A percentile compares a stretch with the other conserved stretches of the same genome.
Conservation (phyloP, 306 rosid species). For the Quercus alba region DNA sequence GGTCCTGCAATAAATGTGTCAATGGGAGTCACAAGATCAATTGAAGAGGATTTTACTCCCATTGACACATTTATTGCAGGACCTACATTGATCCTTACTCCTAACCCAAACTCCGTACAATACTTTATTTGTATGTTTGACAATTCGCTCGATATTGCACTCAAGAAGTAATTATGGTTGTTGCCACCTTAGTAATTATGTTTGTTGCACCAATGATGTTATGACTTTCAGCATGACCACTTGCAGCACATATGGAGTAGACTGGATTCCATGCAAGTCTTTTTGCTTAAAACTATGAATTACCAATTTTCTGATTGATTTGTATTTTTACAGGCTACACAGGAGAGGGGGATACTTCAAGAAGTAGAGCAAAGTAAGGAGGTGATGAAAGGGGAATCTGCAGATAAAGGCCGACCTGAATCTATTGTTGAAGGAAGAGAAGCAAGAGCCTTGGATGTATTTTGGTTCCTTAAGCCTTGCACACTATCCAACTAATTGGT, state of each 20-base stretch:
- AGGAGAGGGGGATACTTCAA: constrained; percentile 67
- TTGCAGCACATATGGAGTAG: neutral
- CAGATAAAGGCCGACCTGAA: constrained; percentile 39
- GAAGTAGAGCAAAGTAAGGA: constrained; percentile 52
- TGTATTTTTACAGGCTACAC: neutral
- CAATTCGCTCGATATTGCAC: too few species aligned
- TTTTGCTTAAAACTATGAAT: neutral
- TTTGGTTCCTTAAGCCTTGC: constrained; percentile 99
- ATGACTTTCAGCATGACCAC: too few species aligned
- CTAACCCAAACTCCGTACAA: too few species aligned
- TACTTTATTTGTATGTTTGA: too few species aligned
- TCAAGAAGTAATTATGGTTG: too few species aligned
- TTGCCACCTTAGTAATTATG: too few species aligned
- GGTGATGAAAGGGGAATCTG: constrained; percentile 24
- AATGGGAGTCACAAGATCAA: too few species aligned
- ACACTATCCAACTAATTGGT: constrained; percentile 44
- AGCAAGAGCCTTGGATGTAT: constrained; percentile 67
- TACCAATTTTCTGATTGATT: neutral
- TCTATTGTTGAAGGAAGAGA: constrained; percentile 58
- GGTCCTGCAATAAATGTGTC: too few species aligned
- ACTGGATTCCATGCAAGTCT: neutral
- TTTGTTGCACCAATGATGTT: too few species aligned
- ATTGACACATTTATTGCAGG: neutral
- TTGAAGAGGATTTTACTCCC: too few species aligned
- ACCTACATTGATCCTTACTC: too few species aligned